Percentiles rank a stretch among this genome's conserved stretches.
Evolutionary conservation across 2,329 filamentous ascomycete species (phyloP).

Genomic region (Phialemoniopsis sp.): DNA sequence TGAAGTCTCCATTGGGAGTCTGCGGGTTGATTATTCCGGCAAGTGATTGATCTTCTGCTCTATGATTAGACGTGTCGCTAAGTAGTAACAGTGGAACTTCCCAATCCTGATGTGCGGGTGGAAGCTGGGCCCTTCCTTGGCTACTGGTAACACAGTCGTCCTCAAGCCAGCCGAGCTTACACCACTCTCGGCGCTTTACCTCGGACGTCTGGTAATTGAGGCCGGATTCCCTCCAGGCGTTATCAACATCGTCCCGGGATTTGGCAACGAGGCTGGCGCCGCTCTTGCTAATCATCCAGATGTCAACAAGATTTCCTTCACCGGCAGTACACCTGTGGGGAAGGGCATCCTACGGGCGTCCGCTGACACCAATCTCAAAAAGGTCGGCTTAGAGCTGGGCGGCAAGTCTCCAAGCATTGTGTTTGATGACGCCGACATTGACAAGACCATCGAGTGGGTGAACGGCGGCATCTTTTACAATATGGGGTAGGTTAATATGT

Average conservation of each 20-base stretch:
- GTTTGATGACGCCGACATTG: conserved; percentile 46
- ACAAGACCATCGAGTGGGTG: conserved; percentile 47
- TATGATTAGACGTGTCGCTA: no score
- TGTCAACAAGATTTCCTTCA: conserved; percentile 25
- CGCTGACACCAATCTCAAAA: conserved; percentile 23
- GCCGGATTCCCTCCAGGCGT: conserved; percentile 21
- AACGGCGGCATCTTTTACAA: conserved; percentile 24
- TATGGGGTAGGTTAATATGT: conserved; percentile 28
- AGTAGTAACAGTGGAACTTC: no score
- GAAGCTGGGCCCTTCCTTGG: conserved; percentile 27
- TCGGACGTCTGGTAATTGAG: conserved; percentile 1
- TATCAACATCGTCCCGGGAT: conserved; percentile 25
- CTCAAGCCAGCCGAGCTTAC: conserved; percentile 28
- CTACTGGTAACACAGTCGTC: conserved; percentile 28
- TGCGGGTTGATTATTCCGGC: no score
- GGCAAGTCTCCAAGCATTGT: conserved; percentile 50
- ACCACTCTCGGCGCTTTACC: conserved; percentile 22
- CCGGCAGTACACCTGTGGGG: conserved; percentile 24
- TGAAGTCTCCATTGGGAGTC: no score
- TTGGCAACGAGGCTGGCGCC: conserved; percentile 23
- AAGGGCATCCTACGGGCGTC: conserved; percentile 23
- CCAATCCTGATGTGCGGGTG: no score
- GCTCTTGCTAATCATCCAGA: conserved; percentile 18
- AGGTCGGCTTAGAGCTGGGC: conserved; percentile 28
- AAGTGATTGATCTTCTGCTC: no score